Evolutionary conservation across 179 eudicot genomes (phyloP).

Genomic region (Sideroxylon spinosum): DNA sequence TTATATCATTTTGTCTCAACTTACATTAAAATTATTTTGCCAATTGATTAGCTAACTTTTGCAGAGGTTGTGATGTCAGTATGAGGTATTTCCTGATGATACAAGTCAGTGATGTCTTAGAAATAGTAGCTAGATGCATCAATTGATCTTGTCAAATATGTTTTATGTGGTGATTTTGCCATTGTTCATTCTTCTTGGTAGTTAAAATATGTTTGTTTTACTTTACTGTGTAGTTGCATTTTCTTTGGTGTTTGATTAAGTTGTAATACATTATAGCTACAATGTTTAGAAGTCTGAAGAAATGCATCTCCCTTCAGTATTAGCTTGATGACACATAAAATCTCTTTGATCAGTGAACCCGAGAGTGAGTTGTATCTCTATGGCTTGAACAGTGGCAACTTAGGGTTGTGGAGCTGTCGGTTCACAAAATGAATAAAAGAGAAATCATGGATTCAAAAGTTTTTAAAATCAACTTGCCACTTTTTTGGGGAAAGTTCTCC

Average conservation of each 20-base stretch:
- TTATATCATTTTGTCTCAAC: neutral
- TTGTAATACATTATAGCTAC: neutral
- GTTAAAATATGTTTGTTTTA: neutral
- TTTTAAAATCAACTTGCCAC: neutral
- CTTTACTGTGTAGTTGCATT: neutral
- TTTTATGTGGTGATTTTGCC: neutral
- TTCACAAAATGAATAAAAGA: constrained; percentile 8
- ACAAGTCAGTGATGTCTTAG: neutral
- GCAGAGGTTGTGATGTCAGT: neutral
- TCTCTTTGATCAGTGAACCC: neutral
- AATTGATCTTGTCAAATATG: neutral
- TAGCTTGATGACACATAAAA: neutral
- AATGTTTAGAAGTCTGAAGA: neutral
- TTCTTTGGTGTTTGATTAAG: neutral
- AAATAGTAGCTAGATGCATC: neutral
- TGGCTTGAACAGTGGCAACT: neutral
- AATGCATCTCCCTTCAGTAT: neutral
- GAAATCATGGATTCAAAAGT: neutral
- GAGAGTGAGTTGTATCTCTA: neutral
- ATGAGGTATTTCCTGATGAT: neutral
- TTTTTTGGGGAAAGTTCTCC: neutral
- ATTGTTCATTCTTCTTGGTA: neutral
- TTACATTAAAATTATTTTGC: neutral
- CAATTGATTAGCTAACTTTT: too few species aligned
- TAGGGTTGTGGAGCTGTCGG: neutral